Evolutionary conservation across 176 grass and related monocot species (phyloP).

Genomic region (Eleusine coracana): DNA sequence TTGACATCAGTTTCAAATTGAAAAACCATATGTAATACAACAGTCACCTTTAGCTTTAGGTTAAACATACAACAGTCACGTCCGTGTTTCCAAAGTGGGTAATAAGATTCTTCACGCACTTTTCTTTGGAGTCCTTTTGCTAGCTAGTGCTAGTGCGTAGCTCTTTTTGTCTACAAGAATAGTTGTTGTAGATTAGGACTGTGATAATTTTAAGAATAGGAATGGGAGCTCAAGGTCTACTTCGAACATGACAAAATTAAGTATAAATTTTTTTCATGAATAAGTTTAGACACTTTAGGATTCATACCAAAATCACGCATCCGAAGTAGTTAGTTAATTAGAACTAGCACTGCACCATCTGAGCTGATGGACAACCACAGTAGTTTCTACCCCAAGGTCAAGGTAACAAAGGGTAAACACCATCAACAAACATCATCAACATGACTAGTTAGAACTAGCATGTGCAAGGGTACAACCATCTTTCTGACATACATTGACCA

Average conservation of each 20-base stretch:
- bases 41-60: too few species aligned
- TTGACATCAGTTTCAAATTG: not conserved
- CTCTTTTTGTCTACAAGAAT: not conserved
- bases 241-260: not conserved
- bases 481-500: not conserved
- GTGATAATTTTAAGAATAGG: not conserved
- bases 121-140: not conserved
- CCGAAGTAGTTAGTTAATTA: not conserved
- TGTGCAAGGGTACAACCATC: constrained; percentile 4
- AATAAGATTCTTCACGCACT: not conserved
- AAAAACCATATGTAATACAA: too few species aligned
- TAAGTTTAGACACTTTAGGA: too few species aligned
- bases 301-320: not conserved
- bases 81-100: too few species aligned
- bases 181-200: not conserved
- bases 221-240: not conserved
- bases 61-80: not conserved
- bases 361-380: not conserved
- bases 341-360: not conserved
- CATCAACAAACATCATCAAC: not conserved
- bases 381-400: not conserved
- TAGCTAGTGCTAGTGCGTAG: not conserved
- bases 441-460: not conserved
- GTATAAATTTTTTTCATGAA: too few species aligned
- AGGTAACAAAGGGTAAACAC: not conserved